phyloP scores from a whole-genome alignment of 129 eudicot genomes.

The Dittrichia graveolens region DNA sequence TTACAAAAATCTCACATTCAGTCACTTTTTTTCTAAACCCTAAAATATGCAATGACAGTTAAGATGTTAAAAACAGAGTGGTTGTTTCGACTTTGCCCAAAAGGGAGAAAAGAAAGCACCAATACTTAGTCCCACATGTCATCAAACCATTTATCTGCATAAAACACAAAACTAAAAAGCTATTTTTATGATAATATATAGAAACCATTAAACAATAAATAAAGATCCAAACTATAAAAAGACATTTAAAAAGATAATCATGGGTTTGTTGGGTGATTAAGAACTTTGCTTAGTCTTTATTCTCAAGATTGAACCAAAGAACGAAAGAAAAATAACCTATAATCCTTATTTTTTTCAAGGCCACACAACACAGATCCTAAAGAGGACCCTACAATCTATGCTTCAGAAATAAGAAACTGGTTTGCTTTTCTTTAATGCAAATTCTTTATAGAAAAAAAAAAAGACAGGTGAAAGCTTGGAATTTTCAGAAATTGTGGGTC shows the following conservation, averaged over 20 bases:
- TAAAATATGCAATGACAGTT: conserved; percentile 42
- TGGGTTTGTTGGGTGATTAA: conserved; percentile 75
- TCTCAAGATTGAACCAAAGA: conserved; percentile 44
- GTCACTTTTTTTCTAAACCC: conserved; percentile 39
- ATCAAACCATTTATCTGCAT: conserved; percentile 40
- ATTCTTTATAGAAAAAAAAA: background rate
- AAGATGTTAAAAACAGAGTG: conserved; percentile 37
- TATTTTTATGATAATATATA: conserved; percentile 20
- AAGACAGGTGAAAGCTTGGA: conserved; percentile 49
- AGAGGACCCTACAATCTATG: conserved; percentile 70
- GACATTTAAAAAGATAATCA: conserved; percentile 33
- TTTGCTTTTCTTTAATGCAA: conserved; percentile 21
- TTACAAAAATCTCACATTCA: conserved; percentile 14
- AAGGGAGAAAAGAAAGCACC: conserved; percentile 37
- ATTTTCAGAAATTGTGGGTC: conserved; percentile 49
- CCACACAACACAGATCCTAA: conserved; percentile 45
- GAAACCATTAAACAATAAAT: conserved; percentile 36
- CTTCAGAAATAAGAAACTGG: conserved; percentile 63
- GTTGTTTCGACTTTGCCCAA: conserved; percentile 41
- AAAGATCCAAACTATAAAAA: conserved; percentile 25
- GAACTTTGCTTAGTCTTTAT: conserved; percentile 67
- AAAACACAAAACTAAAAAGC: conserved; percentile 40
- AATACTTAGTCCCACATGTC: conserved; percentile 44
- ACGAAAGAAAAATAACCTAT: conserved; percentile 15
- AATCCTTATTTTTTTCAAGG: conserved; percentile 19